Evolutionary conservation across 805 yeast genomes (phyloP).

Genomic region (Tetrapisispora namnaoensis): DNA sequence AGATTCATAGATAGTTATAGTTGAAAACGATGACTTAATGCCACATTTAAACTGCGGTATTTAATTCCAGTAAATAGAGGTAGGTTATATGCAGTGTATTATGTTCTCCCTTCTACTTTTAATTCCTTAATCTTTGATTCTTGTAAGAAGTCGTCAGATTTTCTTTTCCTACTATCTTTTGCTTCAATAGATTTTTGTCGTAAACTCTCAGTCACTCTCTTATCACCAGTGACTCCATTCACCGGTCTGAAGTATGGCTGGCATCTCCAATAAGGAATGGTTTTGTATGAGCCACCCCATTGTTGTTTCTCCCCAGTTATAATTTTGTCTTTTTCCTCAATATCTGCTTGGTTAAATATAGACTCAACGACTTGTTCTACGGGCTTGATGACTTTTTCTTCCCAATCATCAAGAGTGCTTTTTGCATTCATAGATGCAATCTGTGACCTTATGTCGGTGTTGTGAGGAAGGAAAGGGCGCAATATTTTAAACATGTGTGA

Average conservation of each 20-base stretch:
- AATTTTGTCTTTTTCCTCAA: constrained; percentile 47
- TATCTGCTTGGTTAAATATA: constrained; percentile 43
- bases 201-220: constrained; percentile 26
- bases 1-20: no score
- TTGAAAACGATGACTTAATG: no score
- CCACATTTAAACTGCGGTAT: no score
- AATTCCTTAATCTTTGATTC: background rate
- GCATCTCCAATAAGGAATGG: constrained; percentile 89
- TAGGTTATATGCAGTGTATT: no score
- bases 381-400: constrained; percentile 41
- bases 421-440: constrained; percentile 47
- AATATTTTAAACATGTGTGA: constrained; percentile 84
- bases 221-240: constrained; percentile 57
- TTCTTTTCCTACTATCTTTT: constrained; percentile 4
- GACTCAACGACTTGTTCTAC: constrained; percentile 60
- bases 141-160: background rate
- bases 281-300: constrained; percentile 78
- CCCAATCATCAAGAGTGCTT: constrained; percentile 40
- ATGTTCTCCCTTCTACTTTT: background rate
- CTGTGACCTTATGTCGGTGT: constrained; percentile 67
- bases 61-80: no score
- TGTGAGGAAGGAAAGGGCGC: constrained; percentile 66
- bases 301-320: constrained; percentile 42
- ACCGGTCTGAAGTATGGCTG: constrained; percentile 93
- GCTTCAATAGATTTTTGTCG: constrained; percentile 5